phyloP scores from a whole-genome alignment of 2,329 filamentous ascomycete species.

The Alternaria solani region DNA sequence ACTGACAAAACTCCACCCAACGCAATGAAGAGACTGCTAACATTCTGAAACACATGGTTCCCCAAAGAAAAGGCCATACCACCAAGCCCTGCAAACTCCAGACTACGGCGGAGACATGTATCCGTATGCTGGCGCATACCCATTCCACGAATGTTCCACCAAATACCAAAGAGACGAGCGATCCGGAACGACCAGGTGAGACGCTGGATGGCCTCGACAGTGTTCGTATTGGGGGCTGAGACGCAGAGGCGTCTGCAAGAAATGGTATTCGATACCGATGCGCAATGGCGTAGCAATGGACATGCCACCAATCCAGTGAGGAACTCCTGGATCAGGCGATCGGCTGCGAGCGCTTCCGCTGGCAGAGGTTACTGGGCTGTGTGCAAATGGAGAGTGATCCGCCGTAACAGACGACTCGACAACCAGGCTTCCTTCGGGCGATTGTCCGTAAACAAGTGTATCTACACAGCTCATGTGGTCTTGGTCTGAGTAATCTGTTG shows the following conservation, averaged over 20 bases:
- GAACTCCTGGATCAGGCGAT: conserved; percentile 37
- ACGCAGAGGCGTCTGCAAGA: conserved; percentile 36
- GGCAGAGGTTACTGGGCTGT: conserved; percentile 3
- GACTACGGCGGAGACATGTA: conserved; percentile 7
- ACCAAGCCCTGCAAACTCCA: background rate
- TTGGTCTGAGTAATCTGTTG: background rate
- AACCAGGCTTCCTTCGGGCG: conserved; percentile 10
- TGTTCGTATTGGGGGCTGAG: conserved; percentile 42
- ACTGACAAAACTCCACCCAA: background rate
- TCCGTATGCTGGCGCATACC: background rate
- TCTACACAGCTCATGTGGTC: background rate
- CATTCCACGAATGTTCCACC: conserved; percentile 6
- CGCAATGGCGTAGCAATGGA: background rate
- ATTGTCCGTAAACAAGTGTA: background rate
- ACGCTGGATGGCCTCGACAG: conserved; percentile 37
- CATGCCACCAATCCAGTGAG: conserved; percentile 18
- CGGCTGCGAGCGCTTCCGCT: conserved; percentile 22
- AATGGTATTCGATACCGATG: conserved; percentile 28
- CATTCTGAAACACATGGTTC: background rate
- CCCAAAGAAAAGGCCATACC: background rate
- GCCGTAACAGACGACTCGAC: conserved; percentile 3
- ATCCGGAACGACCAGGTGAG: conserved; percentile 32
- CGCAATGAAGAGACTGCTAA: background rate
- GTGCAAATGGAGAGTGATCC: background rate
- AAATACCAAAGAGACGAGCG: conserved; percentile 13